A percentile compares a stretch with the other conserved stretches of the same genome.
Evolutionary conservation across 768 basidiomycete species (phyloP).

Genomic region (Hypholoma fasciculare): DNA sequence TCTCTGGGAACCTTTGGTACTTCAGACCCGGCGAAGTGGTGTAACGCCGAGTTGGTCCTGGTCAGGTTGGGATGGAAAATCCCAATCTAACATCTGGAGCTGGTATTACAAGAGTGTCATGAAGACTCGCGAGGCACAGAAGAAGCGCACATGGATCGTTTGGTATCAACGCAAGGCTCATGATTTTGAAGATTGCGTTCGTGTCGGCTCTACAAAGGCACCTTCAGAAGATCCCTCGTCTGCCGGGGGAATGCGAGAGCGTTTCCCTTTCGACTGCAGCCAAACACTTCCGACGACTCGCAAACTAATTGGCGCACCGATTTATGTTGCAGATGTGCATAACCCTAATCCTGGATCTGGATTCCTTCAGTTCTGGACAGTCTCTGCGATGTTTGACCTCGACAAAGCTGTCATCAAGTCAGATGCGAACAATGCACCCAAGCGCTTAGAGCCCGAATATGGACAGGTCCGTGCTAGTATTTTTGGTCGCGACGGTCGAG

Average conservation of each 20-base stretch:
- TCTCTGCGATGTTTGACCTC: neutral
- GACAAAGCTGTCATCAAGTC: neutral
- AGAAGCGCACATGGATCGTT: slow-evolving; percentile 3
- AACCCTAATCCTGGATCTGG: slow-evolving; percentile 2
- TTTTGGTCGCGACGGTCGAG: neutral
- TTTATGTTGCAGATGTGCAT: neutral
- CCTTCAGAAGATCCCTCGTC: neutral
- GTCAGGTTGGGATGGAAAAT: neutral
- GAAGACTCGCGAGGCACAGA: neutral
- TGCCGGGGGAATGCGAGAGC: neutral
- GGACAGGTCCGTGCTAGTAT: neutral
- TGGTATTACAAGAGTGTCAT: neutral
- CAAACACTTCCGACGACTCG: neutral
- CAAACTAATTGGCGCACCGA: neutral
- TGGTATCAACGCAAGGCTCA: slow-evolving; percentile 8
- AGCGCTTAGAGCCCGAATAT: neutral
- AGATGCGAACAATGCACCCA: too few species aligned
- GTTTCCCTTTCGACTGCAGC: slow-evolving; percentile 1
- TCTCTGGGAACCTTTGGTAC: neutral
- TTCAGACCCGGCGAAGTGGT: neutral
- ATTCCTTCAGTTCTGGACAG: slow-evolving; percentile 1
- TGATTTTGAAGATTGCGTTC: neutral
- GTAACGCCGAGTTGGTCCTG: slow-evolving; percentile 7
- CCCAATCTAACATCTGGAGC: neutral
- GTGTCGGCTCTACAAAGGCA: neutral